These are phyloP conservation scores for Triangularia verruculosa DNA, from an alignment of 2,329 filamentous ascomycete genomes.

Conservation along the genomic window DNA sequence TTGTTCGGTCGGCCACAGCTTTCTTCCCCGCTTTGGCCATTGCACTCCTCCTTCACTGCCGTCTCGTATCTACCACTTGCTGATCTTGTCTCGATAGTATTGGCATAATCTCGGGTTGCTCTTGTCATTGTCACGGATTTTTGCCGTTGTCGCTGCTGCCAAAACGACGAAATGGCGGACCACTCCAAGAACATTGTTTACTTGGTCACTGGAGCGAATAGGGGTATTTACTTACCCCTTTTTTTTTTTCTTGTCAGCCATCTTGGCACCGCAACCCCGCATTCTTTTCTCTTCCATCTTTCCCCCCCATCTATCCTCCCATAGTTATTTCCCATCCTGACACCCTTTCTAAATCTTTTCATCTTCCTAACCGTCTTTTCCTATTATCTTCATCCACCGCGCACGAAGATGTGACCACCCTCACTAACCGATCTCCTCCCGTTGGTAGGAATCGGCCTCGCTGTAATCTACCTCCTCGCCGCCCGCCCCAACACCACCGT, in stretches of 20 bases:
- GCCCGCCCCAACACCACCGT: conserved; percentile 28
- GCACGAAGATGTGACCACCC: not conserved
- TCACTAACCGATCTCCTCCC: not conserved
- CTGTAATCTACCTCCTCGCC: conserved; percentile 23
- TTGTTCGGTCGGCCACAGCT: not conserved
- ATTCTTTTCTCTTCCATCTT: not conserved
- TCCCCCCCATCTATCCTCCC: not conserved
- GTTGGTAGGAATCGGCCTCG: conserved; percentile 27
- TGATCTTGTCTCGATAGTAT: not conserved
- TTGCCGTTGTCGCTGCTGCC: not conserved
- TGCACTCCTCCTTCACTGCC: not conserved
- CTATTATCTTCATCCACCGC: not conserved
- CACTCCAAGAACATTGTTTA: conserved; percentile 26
- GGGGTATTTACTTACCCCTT: conserved; percentile 24
- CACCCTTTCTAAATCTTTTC: not conserved
- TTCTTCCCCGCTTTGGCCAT: not conserved
- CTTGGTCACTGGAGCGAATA: conserved; percentile 33
- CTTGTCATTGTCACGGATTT: too few relatives aligned
- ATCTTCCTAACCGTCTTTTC: too few relatives aligned
- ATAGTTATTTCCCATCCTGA: not conserved
- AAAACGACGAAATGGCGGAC: conserved; percentile 22
- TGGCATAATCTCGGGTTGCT: too few relatives aligned
- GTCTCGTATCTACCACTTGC: not conserved
- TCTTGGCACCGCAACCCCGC: not conserved
- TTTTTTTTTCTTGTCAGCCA: not conserved